Percentiles rank a stretch among this genome's conserved stretches.
phyloP scores from a whole-genome alignment of 2,329 filamentous ascomycete genomes.

The Leptoxyphium fumago region DNA sequence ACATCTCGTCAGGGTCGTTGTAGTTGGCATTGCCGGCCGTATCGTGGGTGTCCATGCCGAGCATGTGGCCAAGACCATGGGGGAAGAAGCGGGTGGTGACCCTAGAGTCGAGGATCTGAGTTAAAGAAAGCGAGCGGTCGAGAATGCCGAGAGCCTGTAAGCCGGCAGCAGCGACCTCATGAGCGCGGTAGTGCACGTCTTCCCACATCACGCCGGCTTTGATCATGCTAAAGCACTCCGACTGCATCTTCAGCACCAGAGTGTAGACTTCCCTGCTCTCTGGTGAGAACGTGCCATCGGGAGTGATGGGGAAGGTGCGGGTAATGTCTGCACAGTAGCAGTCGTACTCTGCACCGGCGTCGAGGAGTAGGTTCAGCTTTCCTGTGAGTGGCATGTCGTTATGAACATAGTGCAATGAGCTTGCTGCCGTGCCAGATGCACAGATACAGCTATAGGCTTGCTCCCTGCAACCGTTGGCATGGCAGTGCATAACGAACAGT shows the following conservation, averaged over 20 bases:
- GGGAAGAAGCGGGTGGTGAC: slow-evolving; percentile 36
- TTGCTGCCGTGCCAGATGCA: slow-evolving; percentile 63
- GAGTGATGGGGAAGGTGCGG: slow-evolving; percentile 65
- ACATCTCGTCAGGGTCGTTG: slow-evolving; percentile 64
- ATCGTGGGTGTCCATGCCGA: slow-evolving; percentile 40
- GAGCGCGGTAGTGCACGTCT: slow-evolving; percentile 64
- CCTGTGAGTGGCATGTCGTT: slow-evolving; percentile 56
- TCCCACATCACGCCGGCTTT: slow-evolving; percentile 67
- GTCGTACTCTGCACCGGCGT: slow-evolving; percentile 52
- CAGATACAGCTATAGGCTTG: slow-evolving; percentile 84
- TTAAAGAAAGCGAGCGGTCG: slow-evolving; percentile 16
- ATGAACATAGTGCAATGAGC: slow-evolving; percentile 75
- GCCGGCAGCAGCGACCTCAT: slow-evolving; percentile 68
- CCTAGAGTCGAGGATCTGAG: slow-evolving; percentile 29
- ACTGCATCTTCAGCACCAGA: slow-evolving; percentile 74
- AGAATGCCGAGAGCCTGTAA: slow-evolving; percentile 64
- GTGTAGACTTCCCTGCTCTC: slow-evolving; percentile 46
- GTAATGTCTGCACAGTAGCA: slow-evolving; percentile 51
- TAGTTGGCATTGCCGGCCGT: slow-evolving; percentile 35
- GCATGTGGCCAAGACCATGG: slow-evolving; percentile 36
- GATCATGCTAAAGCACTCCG: slow-evolving; percentile 56
- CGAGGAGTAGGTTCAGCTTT: slow-evolving; percentile 68
- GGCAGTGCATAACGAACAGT: slow-evolving; percentile 60
- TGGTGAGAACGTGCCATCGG: slow-evolving; percentile 46
- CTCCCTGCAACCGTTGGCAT: slow-evolving; percentile 60